Evolutionary conservation across 345 rosid species (phyloP).

Genomic region (Punica granatum): DNA sequence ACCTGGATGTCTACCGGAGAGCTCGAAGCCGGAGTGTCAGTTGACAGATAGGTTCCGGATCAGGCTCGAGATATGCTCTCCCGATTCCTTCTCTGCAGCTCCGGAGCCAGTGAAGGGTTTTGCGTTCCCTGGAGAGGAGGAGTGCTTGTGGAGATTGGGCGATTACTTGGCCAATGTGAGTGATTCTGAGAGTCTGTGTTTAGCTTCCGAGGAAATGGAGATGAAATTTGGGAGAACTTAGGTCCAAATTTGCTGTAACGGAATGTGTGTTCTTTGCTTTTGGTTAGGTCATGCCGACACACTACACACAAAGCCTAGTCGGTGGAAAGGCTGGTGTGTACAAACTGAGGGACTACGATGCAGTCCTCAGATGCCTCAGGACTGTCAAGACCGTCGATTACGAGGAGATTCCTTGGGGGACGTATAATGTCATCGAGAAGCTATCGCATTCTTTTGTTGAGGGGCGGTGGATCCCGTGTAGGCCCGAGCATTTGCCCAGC

Average conservation of each 20-base stretch:
- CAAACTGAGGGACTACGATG: conserved; percentile 59
- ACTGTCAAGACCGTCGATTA: conserved; percentile 42
- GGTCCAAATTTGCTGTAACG: neutral
- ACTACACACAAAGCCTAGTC: conserved; percentile 62
- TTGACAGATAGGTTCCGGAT: conserved; percentile 42
- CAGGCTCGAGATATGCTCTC: conserved; percentile 80
- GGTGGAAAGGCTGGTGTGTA: conserved; percentile 80
- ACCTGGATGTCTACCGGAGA: conserved; percentile 3
- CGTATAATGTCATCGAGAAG: conserved; percentile 61
- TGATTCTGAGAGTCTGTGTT: conserved; percentile 9
- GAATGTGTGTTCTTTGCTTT: neutral
- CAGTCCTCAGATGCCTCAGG: conserved; percentile 54
- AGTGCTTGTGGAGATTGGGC: conserved; percentile 39
- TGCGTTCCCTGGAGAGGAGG: conserved; percentile 51
- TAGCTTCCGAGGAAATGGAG: neutral
- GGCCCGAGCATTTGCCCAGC: conserved; percentile 68
- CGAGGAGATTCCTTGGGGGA: conserved; percentile 72
- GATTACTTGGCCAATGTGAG: conserved; percentile 51
- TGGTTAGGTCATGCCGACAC: conserved; percentile 53
- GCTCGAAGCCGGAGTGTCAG: conserved; percentile 14
- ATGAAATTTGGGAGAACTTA: neutral
- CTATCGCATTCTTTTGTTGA: conserved; percentile 44
- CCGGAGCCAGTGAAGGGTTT: conserved; percentile 43
- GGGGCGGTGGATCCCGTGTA: conserved; percentile 66
- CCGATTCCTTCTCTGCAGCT: conserved; percentile 69